These are phyloP conservation scores for Cyathus striatus DNA, from an alignment of 768 basidiomycete species.

Conservation along the genomic window DNA sequence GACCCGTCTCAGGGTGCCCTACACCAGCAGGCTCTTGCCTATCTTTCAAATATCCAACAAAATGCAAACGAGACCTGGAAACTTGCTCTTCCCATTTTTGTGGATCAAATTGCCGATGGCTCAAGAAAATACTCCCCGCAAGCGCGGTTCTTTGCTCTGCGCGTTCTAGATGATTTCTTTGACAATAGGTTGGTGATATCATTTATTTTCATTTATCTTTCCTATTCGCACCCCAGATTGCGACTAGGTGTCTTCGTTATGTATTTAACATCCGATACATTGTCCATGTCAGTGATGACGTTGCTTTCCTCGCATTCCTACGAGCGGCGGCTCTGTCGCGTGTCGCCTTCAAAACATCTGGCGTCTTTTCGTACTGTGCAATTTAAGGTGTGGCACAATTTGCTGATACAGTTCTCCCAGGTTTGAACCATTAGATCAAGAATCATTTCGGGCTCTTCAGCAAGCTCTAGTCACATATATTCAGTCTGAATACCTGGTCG, in stretches of 20 bases:
- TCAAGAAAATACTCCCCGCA: conserved; percentile 62
- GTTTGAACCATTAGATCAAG: conserved; percentile 64
- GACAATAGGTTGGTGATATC: conserved; percentile 65
- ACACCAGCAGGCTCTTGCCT: conserved; percentile 85
- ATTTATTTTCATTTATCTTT: too few species aligned
- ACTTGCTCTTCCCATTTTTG: conserved; percentile 71
- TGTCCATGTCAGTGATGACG: neutral
- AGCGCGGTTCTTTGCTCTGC: conserved; percentile 75
- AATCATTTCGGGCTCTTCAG: conserved; percentile 66
- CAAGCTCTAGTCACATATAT: conserved; percentile 79
- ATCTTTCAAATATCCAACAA: conserved; percentile 71
- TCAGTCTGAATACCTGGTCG: conserved; percentile 82
- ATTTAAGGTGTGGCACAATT: neutral
- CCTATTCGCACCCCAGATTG: too few species aligned
- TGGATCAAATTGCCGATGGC: conserved; percentile 56
- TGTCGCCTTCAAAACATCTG: neutral
- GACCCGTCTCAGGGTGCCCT: conserved; percentile 67
- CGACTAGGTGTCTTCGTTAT: neutral
- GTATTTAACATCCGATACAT: neutral
- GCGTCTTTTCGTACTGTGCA: neutral
- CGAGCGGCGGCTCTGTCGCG: too few species aligned
- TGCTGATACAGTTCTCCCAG: conserved; percentile 19
- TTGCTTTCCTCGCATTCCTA: neutral
- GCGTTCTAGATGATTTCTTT: conserved; percentile 77
- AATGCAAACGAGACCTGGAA: conserved; percentile 77